Evolutionary conservation across 2,329 filamentous ascomycete genomes (phyloP).

Genomic region (Coleophoma crateriformis): DNA sequence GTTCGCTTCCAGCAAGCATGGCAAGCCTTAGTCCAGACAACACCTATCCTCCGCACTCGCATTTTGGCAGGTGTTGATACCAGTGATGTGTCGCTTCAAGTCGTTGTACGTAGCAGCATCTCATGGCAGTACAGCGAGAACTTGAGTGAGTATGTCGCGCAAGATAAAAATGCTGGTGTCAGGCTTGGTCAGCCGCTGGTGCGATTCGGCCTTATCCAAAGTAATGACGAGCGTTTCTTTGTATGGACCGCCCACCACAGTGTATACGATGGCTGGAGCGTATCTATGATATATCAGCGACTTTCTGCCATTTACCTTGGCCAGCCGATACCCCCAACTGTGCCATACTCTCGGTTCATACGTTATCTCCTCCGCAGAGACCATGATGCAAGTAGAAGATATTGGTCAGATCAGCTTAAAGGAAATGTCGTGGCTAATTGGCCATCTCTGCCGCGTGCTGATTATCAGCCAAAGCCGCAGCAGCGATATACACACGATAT

Average conservation of each 20-base stretch:
- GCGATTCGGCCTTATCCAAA: slow-evolving; percentile 3
- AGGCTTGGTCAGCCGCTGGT: not conserved
- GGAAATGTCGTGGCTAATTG: slow-evolving; percentile 2
- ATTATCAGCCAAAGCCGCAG: slow-evolving; percentile 5
- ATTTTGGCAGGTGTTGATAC: slow-evolving; percentile 7
- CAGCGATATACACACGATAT: not conserved
- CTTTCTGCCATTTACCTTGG: slow-evolving; percentile 3
- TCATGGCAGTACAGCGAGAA: not conserved
- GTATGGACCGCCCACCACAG: slow-evolving; percentile 45
- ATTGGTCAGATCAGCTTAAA: slow-evolving; percentile 5
- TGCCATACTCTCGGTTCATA: slow-evolving; percentile 29
- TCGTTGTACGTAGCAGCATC: not conserved
- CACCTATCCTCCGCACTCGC: slow-evolving; percentile 25
- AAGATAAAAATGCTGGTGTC: not conserved
- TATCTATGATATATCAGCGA: slow-evolving; percentile 15
- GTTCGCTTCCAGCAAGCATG: slow-evolving; percentile 18
- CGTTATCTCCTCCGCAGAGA: slow-evolving; percentile 32
- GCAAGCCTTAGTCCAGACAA: slow-evolving; percentile 13
- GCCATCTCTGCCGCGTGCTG: slow-evolving; percentile 6
- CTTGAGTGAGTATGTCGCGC: not conserved
- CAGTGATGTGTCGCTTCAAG: not conserved
- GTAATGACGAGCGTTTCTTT: slow-evolving; percentile 20
- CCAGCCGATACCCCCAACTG: not conserved
- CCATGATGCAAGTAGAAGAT: slow-evolving; percentile 2
- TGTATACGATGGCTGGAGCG: slow-evolving; percentile 44